A percentile compares a stretch with the other conserved stretches of the same genome.
phyloP scores from a whole-genome alignment of 108 stramenopile species.

The Chaetoceros tenuissimus region DNA sequence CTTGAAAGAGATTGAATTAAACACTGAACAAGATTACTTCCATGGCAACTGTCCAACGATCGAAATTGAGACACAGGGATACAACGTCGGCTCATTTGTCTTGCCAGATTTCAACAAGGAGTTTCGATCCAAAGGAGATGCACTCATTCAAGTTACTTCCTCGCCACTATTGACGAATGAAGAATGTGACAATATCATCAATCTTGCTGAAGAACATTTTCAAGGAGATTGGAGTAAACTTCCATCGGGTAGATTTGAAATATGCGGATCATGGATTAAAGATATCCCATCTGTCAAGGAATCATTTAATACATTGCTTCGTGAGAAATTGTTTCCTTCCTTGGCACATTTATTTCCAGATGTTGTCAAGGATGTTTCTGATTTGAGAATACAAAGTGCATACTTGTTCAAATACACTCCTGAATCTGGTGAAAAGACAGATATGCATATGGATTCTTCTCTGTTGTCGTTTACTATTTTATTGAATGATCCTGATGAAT shows the following conservation, averaged over 20 bases:
- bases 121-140: neutral
- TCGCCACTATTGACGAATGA: neutral
- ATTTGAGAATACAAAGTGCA: neutral
- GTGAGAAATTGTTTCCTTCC: neutral
- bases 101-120: constrained; percentile 4
- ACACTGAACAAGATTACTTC: neutral
- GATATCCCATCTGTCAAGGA: neutral
- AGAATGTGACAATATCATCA: constrained; percentile 1
- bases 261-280: neutral
- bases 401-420: constrained; percentile 2
- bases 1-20: neutral
- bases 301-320: neutral
- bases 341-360: neutral
- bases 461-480: constrained; percentile 36
- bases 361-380: neutral
- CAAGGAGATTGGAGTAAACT: neutral
- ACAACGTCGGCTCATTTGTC: neutral
- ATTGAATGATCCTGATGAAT: constrained; percentile 29
- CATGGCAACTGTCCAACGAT: neutral
- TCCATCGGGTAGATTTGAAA: neutral
- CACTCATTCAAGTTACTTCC: neutral
- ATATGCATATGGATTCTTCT: constrained; percentile 32
- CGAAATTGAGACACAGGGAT: neutral
- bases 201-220: constrained; percentile 1
- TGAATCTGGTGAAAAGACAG: neutral